Base-by-base conservation (phyloP, 768 basidiomycete species). In the Cyathus striatus region DNA sequence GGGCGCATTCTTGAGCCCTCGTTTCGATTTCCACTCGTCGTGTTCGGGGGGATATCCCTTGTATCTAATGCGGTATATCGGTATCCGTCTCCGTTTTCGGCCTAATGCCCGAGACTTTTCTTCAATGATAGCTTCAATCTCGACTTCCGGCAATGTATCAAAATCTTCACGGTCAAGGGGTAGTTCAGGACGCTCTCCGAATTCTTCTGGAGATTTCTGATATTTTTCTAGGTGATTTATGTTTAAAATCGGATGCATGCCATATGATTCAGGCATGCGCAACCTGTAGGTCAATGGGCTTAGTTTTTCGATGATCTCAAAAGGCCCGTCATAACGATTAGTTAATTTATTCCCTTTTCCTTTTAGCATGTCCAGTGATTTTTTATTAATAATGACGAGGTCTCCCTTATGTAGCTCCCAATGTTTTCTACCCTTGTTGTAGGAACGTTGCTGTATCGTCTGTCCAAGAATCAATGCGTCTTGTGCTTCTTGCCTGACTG, bases 301-400 rank as follows among this genome's bases (percentile, higher is more conserved):
- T 3, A 62, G 24, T 23, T 47, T 54, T 32, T 52, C 38, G 23
- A 52, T 44, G 0, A 62, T 40, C 41, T 49, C 46, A 36, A 59
- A 61, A 3, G 59, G 58, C 1, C 59, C 55, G 13, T 63, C 57
- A 34, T 61, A 63, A 25, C 46, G 49, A 21, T 48, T 47, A 22
- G 60, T 25, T 4, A 65, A 38, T 38, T 66, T 65, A 4, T 45
- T 13, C 5, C 64, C 64, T 40, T 48, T 21, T 5, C 64, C 64
- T 38, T 49, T 51, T 22, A 49, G 46, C 5, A 38, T 41, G n/a
- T 42, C 25, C 0, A 59, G 51, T 20, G 51, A 27, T 6, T 50
- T 42, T n/a, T n/a, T n/a, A n/a, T n/a, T n/a, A n/a, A n/a, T n/a
- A n/a, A n/a, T n/a, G n/a, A n/a, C n/a, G n/a, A n/a, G n/a, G n/a